Evolutionary conservation across 1,139 yeast species (phyloP).

Genomic region (Pneumocystis wakefieldiae): DNA sequence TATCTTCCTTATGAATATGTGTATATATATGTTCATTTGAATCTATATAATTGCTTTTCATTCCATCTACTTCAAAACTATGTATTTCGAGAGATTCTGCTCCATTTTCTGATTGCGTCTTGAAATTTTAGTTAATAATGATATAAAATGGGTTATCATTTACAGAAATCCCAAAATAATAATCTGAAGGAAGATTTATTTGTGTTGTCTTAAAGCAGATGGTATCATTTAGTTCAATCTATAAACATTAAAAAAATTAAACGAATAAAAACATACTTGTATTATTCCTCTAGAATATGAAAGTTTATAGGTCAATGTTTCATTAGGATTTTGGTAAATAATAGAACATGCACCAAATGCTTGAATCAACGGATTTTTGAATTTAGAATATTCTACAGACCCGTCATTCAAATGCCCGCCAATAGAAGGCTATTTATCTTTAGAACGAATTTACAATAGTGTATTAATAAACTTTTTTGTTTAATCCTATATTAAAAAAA

Average conservation of each 20-base stretch:
- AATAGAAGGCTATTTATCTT: slow-evolving; percentile 18
- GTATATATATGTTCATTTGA: neutral
- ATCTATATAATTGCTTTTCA: neutral
- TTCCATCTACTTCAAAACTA: neutral
- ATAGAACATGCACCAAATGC: slow-evolving; percentile 26
- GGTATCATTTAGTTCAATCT: slow-evolving; percentile 25
- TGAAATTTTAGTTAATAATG: neutral
- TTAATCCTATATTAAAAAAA: slow-evolving; percentile 21
- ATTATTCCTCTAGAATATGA: slow-evolving; percentile 1
- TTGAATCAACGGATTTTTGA: slow-evolving; percentile 13
- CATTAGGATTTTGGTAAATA: slow-evolving; percentile 23
- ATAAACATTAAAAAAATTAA: slow-evolving; percentile 18
- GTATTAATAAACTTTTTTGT: slow-evolving; percentile 8
- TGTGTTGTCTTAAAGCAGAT: slow-evolving; percentile 25
- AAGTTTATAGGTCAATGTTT: slow-evolving; percentile 20
- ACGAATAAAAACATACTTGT: slow-evolving; percentile 12
- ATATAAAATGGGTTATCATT: neutral
- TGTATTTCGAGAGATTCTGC: neutral
- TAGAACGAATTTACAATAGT: slow-evolving; percentile 10
- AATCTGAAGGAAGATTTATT: slow-evolving; percentile 22
- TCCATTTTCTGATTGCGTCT: neutral
- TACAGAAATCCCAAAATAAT: slow-evolving; percentile 26
- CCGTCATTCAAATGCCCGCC: slow-evolving; percentile 30
- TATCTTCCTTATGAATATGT: neutral
- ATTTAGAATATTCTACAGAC: slow-evolving; percentile 8